Percentiles rank a stretch among this genome's conserved stretches.
phyloP scores from a whole-genome alignment of 768 basidiomycete species.

The Neoboletus magnificus region DNA sequence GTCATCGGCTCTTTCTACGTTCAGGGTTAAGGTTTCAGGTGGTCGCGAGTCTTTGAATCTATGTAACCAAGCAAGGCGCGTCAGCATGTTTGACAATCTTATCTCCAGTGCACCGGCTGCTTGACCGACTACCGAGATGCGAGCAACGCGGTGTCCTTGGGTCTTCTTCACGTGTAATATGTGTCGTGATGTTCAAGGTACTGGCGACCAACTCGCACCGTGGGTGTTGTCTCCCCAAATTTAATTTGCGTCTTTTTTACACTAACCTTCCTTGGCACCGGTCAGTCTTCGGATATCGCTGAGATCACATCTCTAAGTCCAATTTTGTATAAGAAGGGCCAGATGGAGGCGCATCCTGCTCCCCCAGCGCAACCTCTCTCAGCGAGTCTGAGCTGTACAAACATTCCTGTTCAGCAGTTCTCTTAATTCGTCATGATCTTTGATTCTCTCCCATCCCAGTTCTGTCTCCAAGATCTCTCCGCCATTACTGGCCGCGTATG shows the following conservation, averaged over 20 bases:
- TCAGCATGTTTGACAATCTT: slow-evolving; percentile 23
- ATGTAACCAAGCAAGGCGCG: slow-evolving; percentile 16
- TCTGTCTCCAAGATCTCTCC: slow-evolving; percentile 34
- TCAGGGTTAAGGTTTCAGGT: slow-evolving; percentile 20
- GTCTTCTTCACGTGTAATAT: slow-evolving; percentile 28
- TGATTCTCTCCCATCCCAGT: slow-evolving; percentile 34
- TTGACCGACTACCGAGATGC: slow-evolving; percentile 22
- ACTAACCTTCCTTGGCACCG: slow-evolving; percentile 20
- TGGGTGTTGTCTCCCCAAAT: slow-evolving; percentile 22
- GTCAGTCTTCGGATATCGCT: slow-evolving; percentile 16
- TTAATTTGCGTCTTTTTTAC: slow-evolving; percentile 28
- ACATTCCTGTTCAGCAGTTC: slow-evolving; percentile 11
- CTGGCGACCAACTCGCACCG: slow-evolving; percentile 27
- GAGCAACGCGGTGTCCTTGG: slow-evolving; percentile 30
- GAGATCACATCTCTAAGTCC: slow-evolving; percentile 16
- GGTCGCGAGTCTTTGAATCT: slow-evolving; percentile 1
- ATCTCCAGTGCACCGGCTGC: slow-evolving; percentile 10
- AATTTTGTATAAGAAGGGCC: slow-evolving; percentile 31
- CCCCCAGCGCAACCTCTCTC: slow-evolving; percentile 14
- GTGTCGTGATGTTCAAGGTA: slow-evolving; percentile 29
- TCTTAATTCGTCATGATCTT: slow-evolving; percentile 27
- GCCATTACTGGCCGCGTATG: slow-evolving; percentile 36
- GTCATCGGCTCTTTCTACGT: slow-evolving; percentile 6
- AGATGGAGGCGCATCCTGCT: slow-evolving; percentile 1
- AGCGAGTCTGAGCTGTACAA: slow-evolving; percentile 28